phyloP scores from a whole-genome alignment of 2,329 filamentous ascomycete species.

The Colletotrichum caudatum region DNA sequence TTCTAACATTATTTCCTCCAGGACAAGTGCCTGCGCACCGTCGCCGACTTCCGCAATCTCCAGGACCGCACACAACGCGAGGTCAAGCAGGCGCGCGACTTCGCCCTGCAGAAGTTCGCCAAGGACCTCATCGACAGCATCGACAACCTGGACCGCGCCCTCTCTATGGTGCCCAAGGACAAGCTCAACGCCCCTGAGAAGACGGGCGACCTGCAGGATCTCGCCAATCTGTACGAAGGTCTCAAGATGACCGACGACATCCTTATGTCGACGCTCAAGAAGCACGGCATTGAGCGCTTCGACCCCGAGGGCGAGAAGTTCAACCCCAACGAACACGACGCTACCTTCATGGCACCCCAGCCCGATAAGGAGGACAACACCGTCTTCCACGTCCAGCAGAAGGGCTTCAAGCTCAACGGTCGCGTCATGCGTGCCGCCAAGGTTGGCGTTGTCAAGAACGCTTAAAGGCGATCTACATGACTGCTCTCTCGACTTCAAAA shows the following conservation, averaged over 20 bases:
- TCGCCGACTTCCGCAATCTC: constrained; percentile 98
- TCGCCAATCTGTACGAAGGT: constrained; percentile 85
- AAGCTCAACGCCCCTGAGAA: constrained; percentile 69
- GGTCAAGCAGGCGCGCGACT: constrained; percentile 87
- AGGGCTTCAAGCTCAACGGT: constrained; percentile 95
- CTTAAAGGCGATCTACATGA: constrained; percentile 48
- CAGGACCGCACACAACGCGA: constrained; percentile 95
- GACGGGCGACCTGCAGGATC: constrained; percentile 73
- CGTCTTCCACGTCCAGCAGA: constrained; percentile 93
- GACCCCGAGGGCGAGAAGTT: constrained; percentile 88
- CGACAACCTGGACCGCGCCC: constrained; percentile 96
- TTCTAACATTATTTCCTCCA: constrained; percentile 52
- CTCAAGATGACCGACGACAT: constrained; percentile 96
- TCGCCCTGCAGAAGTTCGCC: constrained; percentile 95
- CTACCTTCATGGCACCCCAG: constrained; percentile 92
- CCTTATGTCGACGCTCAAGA: constrained; percentile 87
- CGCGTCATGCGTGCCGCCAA: constrained; percentile 91
- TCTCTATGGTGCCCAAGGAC: constrained; percentile 80
- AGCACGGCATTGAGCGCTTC: constrained; percentile 93
- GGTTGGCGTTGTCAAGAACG: constrained; percentile 95
- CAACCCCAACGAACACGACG: constrained; percentile 96
- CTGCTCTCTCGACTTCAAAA: background rate
- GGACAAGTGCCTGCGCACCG: constrained; percentile 94
- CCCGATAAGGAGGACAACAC: constrained; percentile 89
- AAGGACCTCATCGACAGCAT: constrained; percentile 94